Base-by-base conservation (phyloP, 2,329 filamentous ascomycete genomes). In the Gaeumannomyces tritici region DNA sequence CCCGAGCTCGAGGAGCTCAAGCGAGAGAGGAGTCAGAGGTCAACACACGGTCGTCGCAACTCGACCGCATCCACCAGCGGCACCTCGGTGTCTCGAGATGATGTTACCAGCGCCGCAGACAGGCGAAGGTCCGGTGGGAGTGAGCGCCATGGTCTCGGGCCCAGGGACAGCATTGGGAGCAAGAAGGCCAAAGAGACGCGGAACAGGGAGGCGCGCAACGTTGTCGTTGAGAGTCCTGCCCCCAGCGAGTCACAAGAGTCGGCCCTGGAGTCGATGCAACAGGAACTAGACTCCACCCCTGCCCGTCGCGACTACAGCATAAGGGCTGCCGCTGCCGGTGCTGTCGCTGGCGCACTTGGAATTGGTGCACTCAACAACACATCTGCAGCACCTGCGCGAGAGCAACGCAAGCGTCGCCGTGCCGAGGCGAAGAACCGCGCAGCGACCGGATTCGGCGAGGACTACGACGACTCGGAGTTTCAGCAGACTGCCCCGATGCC, bases 1-100 rank as follows among this genome's bases (percentile, higher is more conserved):
- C 95, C 95, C 0, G 93, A 99, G 74, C 80, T 99, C 57, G 93
- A 91, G 68, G 91, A 92, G 12, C 79, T 99, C 62, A 97, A 96
- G 74, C 87, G 93, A 69, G 92, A 96, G 70, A 90, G 93, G 72
- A 93, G 90, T 73, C 88, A 89, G 66, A n/a, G 42, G 4, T 51
- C 42, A 11, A 86, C 88, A 12, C 65, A 83, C 89, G 66, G 88
- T 68, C 85, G 84, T 13, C 85, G 84, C 62, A 88, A 87, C 63
- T 93, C 90, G 35, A 70, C 81, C 57, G 81, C 75, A 57, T 86
- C 83, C 1, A 84, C 83, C 1, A 84, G 81, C 35, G 80, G 77
- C 29, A 83, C 82, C 27, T 83, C 82, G 0, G 70, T 74, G 8
- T 85, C 83, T 8, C 75, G 77, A 64, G 83, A 85, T 57, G 83